phyloP scores from a whole-genome alignment of 2,329 filamentous ascomycete genomes.

The Aureobasidium sp. region DNA sequence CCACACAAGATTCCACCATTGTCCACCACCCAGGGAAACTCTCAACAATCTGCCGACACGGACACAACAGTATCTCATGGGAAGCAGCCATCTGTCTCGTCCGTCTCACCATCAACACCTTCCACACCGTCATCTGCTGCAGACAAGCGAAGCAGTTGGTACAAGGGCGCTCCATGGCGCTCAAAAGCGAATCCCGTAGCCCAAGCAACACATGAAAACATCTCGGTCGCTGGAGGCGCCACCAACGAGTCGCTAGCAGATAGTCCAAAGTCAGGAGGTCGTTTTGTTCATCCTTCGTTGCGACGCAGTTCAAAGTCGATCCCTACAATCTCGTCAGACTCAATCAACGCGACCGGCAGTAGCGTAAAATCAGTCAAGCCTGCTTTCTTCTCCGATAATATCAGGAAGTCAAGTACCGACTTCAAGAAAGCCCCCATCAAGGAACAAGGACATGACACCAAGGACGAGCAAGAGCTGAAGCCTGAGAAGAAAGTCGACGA shows the following conservation, averaged over 20 bases:
- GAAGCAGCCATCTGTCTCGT: background rate
- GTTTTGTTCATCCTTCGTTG: slow-evolving; percentile 14
- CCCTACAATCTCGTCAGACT: slow-evolving; percentile 35
- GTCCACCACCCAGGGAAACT: background rate
- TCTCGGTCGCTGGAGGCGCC: slow-evolving; percentile 34
- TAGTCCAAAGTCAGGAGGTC: slow-evolving; percentile 16
- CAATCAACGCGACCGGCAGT: slow-evolving; percentile 33
- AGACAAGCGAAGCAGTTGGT: slow-evolving; percentile 33
- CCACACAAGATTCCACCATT: background rate
- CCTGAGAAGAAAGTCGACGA: background rate
- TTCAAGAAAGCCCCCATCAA: background rate
- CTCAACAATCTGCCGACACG: background rate
- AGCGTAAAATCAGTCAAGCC: slow-evolving; percentile 20
- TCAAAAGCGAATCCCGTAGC: slow-evolving; percentile 39
- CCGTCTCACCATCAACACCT: background rate
- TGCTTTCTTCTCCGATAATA: slow-evolving; percentile 11
- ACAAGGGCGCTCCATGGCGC: slow-evolving; percentile 33
- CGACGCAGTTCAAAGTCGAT: slow-evolving; percentile 32
- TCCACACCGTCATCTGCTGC: background rate
- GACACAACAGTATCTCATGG: background rate
- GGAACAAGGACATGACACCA: background rate
- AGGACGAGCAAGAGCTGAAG: slow-evolving; percentile 6
- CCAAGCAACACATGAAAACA: slow-evolving; percentile 38
- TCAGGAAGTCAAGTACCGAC: slow-evolving; percentile 6
- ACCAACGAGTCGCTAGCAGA: slow-evolving; percentile 31